Evolutionary conservation across 2,329 filamentous ascomycete species (phyloP).

Genomic region (Scorias spongiosa): DNA sequence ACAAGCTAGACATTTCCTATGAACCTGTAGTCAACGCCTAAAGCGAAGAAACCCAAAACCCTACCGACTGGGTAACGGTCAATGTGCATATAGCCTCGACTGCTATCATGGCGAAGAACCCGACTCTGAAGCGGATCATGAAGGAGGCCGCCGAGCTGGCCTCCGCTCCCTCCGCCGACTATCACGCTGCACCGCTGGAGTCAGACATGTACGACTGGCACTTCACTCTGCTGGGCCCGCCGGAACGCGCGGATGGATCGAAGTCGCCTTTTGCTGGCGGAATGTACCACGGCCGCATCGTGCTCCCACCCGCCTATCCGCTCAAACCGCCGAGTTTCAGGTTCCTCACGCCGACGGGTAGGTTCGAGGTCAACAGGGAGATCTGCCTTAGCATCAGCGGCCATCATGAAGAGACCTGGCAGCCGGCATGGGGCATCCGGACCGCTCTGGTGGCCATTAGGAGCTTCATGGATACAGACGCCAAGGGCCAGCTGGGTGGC

Average conservation of each 20-base stretch:
- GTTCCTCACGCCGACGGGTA: conserved; percentile 78
- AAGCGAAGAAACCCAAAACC: too few relatives aligned
- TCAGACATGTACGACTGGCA: conserved; percentile 96
- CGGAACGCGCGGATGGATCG: conserved; percentile 25
- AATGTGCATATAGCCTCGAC: not conserved
- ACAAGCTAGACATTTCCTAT: too few relatives aligned
- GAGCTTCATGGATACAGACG: conserved; percentile 85
- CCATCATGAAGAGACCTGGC: conserved; percentile 97
- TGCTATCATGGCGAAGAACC: conserved; percentile 45
- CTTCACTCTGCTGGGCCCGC: conserved; percentile 87
- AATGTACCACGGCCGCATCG: conserved; percentile 90
- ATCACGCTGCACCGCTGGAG: conserved; percentile 72
- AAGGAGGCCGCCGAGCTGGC: conserved; percentile 84
- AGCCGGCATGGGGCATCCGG: conserved; percentile 91
- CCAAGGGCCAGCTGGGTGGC: conserved; percentile 77
- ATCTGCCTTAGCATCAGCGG: conserved; percentile 90
- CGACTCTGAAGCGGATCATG: conserved; percentile 74
- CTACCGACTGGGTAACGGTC: too few relatives aligned
- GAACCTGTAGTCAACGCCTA: too few relatives aligned
- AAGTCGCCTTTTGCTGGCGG: conserved; percentile 64
- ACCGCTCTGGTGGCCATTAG: conserved; percentile 69
- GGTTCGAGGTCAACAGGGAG: conserved; percentile 92
- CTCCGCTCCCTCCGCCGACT: conserved; percentile 65
- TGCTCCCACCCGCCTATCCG: conserved; percentile 78
- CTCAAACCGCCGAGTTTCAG: conserved; percentile 89